phyloP scores from a whole-genome alignment of 345 rosid genomes.

The Passiflora organensis region DNA sequence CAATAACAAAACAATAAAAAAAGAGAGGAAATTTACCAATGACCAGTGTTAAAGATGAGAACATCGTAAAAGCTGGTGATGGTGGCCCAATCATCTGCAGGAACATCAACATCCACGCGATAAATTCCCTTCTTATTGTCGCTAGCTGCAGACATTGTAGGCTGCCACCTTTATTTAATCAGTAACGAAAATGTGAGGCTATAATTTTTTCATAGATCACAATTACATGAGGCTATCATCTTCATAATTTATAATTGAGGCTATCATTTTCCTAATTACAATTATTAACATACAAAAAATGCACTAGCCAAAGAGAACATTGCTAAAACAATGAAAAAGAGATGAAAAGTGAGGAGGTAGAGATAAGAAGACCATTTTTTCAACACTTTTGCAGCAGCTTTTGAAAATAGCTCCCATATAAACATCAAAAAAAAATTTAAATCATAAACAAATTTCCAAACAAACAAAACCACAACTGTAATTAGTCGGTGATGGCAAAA shows the following conservation, averaged over 20 bases:
- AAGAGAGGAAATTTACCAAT: slow-evolving; percentile 53
- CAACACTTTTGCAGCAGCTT: too few relatives aligned
- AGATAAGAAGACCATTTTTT: too few relatives aligned
- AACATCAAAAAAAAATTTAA: too few relatives aligned
- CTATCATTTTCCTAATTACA: slow-evolving; percentile 5
- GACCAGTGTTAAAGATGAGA: slow-evolving; percentile 84
- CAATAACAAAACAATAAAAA: background rate
- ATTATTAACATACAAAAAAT: background rate
- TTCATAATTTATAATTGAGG: slow-evolving; percentile 4
- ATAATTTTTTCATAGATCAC: slow-evolving; percentile 4
- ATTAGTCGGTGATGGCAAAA: too few relatives aligned
- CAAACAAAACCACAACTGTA: too few relatives aligned
- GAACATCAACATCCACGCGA: slow-evolving; percentile 83
- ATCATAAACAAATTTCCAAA: too few relatives aligned
- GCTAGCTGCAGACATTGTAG: slow-evolving; percentile 28
- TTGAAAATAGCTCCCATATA: too few relatives aligned
- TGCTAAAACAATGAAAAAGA: too few relatives aligned
- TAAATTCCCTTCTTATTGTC: slow-evolving; percentile 50
- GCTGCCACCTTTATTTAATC: slow-evolving; percentile 81
- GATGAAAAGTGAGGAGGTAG: too few relatives aligned
- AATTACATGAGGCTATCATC: slow-evolving; percentile 13
- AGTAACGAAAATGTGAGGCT: slow-evolving; percentile 44
- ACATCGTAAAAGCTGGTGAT: slow-evolving; percentile 68
- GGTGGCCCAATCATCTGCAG: slow-evolving; percentile 78
- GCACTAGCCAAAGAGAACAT: too few relatives aligned